Evolutionary conservation across 768 basidiomycete genomes (phyloP).

Genomic region (Podaxis carcinomalis): DNA sequence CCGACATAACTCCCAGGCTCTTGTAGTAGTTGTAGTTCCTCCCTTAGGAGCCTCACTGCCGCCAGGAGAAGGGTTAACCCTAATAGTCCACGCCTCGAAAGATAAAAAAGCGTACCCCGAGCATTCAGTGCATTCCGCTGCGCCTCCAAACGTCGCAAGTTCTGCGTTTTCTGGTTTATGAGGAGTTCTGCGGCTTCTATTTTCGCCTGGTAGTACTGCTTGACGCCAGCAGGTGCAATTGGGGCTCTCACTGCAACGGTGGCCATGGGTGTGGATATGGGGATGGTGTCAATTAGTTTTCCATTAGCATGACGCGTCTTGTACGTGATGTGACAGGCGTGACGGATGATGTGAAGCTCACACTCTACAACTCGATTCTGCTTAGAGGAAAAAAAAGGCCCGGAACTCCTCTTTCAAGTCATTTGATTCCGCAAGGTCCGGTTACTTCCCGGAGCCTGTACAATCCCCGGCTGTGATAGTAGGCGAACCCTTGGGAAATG

Average conservation of each 20-base stretch:
- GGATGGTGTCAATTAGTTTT: not conserved
- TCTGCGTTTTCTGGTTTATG: constrained; percentile 96
- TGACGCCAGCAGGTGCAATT: constrained; percentile 60
- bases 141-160: constrained; percentile 90
- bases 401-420: too few species aligned
- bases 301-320: constrained; percentile 6
- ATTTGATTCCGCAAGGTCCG: too few species aligned
- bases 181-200: constrained; percentile 90
- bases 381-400: too few species aligned
- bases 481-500: too few species aligned
- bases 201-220: constrained; percentile 94
- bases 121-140: constrained; percentile 97
- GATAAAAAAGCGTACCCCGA: constrained; percentile 52
- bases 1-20: constrained; percentile 98
- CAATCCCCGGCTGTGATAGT: too few species aligned
- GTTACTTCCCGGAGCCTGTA: too few species aligned
- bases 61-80: not conserved
- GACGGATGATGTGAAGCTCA: not conserved
- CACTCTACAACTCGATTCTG: too few species aligned
- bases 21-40: constrained; percentile 89
- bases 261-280: constrained; percentile 21
- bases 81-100: not conserved
- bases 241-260: constrained; percentile 31
- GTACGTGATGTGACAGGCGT: not conserved
- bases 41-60: constrained; percentile 80